A percentile compares a stretch with the other conserved stretches of the same genome.
Evolutionary conservation across 768 basidiomycete genomes (phyloP).

Genomic region (Pholiota molesta): DNA sequence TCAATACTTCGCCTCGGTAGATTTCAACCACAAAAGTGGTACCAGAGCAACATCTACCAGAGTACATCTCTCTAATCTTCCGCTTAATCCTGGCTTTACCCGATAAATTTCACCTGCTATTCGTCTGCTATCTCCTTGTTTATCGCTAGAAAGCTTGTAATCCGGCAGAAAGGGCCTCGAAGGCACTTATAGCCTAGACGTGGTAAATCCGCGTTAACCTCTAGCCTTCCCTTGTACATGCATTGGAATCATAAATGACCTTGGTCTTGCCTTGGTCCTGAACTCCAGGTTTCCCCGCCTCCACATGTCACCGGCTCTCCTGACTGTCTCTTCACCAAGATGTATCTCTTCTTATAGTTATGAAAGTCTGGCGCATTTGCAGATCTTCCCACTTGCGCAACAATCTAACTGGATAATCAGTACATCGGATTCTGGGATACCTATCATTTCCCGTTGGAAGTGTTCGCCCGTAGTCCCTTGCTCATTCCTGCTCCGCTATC

Average conservation of each 20-base stretch:
- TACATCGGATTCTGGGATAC: background rate
- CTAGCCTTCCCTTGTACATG: background rate
- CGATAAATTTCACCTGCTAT: background rate
- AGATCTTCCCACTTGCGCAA: background rate
- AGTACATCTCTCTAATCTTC: background rate
- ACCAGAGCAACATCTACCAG: background rate
- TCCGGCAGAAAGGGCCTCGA: background rate
- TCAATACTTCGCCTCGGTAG: too few species aligned
- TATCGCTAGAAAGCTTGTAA: background rate
- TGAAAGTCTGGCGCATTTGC: background rate
- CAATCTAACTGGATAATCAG: background rate
- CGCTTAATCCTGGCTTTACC: background rate
- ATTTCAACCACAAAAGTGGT: too few species aligned
- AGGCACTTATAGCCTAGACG: background rate
- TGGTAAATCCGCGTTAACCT: background rate
- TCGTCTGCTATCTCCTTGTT: background rate
- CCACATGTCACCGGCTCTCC: too few species aligned
- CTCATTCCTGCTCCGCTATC: background rate
- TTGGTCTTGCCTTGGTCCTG: slow-evolving; percentile 1
- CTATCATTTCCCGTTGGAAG: background rate
- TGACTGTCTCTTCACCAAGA: too few species aligned
- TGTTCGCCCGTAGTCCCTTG: background rate
- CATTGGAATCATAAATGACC: background rate
- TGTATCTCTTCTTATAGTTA: too few species aligned
- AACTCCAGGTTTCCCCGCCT: background rate